Evolutionary conservation across 129 eudicot species (phyloP).

Genomic region (Centaurea solstitialis): DNA sequence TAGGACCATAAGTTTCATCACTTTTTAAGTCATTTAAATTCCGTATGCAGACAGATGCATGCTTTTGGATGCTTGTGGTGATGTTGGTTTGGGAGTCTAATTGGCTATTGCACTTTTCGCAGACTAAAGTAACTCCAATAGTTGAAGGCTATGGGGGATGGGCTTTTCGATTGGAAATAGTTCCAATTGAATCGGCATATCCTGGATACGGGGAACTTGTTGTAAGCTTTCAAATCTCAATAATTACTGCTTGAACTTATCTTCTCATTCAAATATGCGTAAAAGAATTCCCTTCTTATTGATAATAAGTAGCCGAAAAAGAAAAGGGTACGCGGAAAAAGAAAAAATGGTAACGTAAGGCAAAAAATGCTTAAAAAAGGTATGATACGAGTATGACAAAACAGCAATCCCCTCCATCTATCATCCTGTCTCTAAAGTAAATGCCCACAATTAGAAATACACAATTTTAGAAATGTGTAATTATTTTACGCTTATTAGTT

Average conservation of each 20-base stretch:
- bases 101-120: conserved; percentile 21
- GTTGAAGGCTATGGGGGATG: conserved; percentile 99
- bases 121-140: conserved; percentile 99
- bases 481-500: too few relatives aligned
- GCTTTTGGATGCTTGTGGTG: conserved; percentile 1
- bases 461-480: background rate
- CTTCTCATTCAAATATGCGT: background rate
- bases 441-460: background rate
- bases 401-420: too few relatives aligned
- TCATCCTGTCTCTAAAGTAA: background rate
- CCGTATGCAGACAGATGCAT: background rate
- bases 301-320: too few relatives aligned
- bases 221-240: conserved; percentile 51
- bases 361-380: too few relatives aligned
- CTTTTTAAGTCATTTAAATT: background rate
- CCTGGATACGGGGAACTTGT: conserved; percentile 98
- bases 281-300: background rate
- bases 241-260: background rate
- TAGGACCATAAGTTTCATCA: conserved; percentile 23
- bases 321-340: too few relatives aligned
- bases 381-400: too few relatives aligned
- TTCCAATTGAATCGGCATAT: conserved; percentile 94
- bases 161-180: conserved; percentile 95
- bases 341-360: too few relatives aligned
- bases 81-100: conserved; percentile 18